Evolutionary conservation across 495 filamentous ascomycete genomes (phyloP).

Genomic region (Penicillium turbatum): DNA sequence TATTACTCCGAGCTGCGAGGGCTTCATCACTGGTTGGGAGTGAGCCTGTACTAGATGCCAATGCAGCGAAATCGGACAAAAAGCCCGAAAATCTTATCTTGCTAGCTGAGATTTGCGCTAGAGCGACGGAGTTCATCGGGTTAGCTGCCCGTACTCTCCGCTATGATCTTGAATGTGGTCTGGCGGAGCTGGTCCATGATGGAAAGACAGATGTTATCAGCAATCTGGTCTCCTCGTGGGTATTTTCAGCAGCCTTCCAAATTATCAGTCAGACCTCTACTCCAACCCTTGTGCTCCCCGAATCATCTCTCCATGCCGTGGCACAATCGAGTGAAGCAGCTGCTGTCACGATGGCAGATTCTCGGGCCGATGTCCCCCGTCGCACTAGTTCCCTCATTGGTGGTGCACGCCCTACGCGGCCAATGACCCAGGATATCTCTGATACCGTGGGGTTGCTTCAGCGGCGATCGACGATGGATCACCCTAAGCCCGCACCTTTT

Average conservation of each 20-base stretch:
- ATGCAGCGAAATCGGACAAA: conserved; percentile 26
- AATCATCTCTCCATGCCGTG: conserved; percentile 47
- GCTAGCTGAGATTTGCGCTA: conserved; percentile 73
- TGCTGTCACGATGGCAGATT: conserved; percentile 29
- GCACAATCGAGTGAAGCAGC: conserved; percentile 26
- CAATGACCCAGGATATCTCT: conserved; percentile 34
- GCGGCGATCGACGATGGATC: conserved; percentile 28
- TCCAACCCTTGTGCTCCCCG: conserved; percentile 59
- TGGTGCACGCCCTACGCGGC: conserved; percentile 22
- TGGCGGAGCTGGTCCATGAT: conserved; percentile 32
- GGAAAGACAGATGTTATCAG: conserved; percentile 57
- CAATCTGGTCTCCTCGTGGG: conserved; percentile 81
- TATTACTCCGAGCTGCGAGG: conserved; percentile 81
- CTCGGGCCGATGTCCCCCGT: conserved; percentile 41
- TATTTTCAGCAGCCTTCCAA: conserved; percentile 72
- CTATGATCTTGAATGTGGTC: conserved; percentile 56
- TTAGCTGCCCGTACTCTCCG: conserved; percentile 72
- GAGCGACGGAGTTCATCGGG: conserved; percentile 76
- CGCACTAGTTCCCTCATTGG: conserved; percentile 44
- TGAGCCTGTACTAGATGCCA: conserved; percentile 12
- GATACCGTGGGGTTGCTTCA: conserved; percentile 18
- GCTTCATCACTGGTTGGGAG: conserved; percentile 34
- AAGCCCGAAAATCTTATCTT: conserved; percentile 71
- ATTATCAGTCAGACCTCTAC: conserved; percentile 73
- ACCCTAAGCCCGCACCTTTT: conserved; percentile 24